Base-by-base conservation (phyloP, 805 yeast genomes). In the Barnettozyma salicaria region DNA sequence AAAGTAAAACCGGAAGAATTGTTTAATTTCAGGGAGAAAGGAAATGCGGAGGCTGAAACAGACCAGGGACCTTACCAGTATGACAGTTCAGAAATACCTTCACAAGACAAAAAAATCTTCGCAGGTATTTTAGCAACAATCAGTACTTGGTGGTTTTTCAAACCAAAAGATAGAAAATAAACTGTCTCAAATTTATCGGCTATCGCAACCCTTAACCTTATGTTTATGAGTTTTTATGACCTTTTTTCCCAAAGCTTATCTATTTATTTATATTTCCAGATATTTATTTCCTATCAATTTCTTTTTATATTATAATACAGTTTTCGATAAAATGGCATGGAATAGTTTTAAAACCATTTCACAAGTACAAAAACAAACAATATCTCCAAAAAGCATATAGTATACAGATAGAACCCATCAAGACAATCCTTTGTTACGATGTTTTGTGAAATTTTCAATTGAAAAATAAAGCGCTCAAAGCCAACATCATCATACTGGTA, bases 141-240 rank as follows among this genome's bases (percentile, higher is more conserved):
- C 30, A 55, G 52, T 19, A 44, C 49, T 19, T 57, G 63, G 61
- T 58, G 59, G 59, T 40, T 43, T 4, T 39, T 45, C 29, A 53
- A 45, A 26, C 36, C 43, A 39, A 43, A 30, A 30, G 27, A 36
- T 12, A 39, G 34, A 18, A 40, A 30, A 18, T 28, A 36, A 18
- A n/a, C n/a, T n/a, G n/a, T n/a, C n/a, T n/a, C n/a, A n/a, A n/a
- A n/a, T n/a, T n/a, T n/a, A n/a, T n/a, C n/a, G n/a, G n/a, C n/a
- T n/a, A n/a, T n/a, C n/a, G n/a, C n/a, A n/a, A n/a, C n/a, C n/a
- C n/a, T n/a, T n/a, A n/a, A n/a, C 20, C 8, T 28, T 8, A 17
- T 17, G 14, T 8, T 28, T 16, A n/a, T 17, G 25, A 22, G 11
- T 22, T 22, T 22, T 22, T 22, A 12, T 22, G 25, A 9, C n/a